Evolutionary conservation across 2,329 filamentous ascomycete genomes (phyloP).

Genomic region (Microascus cirrosus): DNA sequence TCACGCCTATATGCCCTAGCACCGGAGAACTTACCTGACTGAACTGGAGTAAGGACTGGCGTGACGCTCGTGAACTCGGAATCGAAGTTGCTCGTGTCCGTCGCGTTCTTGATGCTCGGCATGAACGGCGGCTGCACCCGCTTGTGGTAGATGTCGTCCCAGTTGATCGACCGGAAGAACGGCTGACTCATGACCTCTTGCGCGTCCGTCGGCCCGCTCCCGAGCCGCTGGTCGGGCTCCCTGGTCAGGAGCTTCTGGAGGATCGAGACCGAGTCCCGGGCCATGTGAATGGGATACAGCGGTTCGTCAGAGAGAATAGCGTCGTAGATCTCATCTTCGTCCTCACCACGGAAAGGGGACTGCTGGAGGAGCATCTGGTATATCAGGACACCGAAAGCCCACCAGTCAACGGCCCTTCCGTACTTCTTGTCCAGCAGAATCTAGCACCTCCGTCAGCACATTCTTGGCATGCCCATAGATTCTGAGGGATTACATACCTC

Average conservation of each 20-base stretch:
- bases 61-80: constrained; percentile 98
- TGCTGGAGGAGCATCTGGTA: constrained; percentile 99
- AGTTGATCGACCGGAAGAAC: constrained; percentile 96
- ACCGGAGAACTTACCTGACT: constrained; percentile 65
- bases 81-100: constrained; percentile 99
- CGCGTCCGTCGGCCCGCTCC: constrained; percentile 90
- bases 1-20: not conserved
- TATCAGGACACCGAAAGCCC: constrained; percentile 97
- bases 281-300: constrained; percentile 97
- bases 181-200: constrained; percentile 98
- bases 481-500: constrained; percentile 46
- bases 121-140: constrained; percentile 79
- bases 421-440: constrained; percentile 98
- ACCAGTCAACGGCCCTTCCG: constrained; percentile 95
- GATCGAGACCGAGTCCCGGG: constrained; percentile 92
- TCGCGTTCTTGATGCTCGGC: constrained; percentile 80
- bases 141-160: constrained; percentile 98
- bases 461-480: constrained; percentile 16
- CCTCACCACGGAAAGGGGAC: constrained; percentile 95
- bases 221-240: constrained; percentile 85
- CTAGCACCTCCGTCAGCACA: constrained; percentile 28
- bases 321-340: constrained; percentile 99
- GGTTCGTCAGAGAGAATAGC: constrained; percentile 96
- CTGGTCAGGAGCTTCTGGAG: constrained; percentile 93
- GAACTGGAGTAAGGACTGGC: constrained; percentile 90